These are phyloP conservation scores for Globisporangium paddicum DNA, from an alignment of 352 stramenopile genomes.

Conservation along the genomic window DNA sequence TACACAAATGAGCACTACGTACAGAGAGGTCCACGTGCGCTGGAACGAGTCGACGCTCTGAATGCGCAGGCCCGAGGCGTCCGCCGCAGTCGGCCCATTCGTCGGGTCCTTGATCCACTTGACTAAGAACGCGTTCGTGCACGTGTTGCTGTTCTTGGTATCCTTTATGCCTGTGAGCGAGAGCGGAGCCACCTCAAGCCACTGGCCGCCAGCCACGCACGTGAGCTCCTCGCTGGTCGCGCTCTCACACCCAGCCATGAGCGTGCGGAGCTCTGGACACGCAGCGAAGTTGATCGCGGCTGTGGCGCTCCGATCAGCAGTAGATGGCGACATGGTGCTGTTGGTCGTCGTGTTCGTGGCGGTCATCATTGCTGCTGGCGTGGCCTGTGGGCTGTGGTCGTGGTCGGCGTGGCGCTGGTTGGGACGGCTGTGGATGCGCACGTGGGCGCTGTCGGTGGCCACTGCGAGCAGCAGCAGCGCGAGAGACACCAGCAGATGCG, in stretches of 20 bases:
- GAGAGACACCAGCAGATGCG: neutral
- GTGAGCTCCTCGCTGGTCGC: neutral
- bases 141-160: neutral
- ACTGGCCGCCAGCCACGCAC: conserved; percentile 7
- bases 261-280: neutral
- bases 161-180: neutral
- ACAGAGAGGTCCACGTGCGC: conserved; percentile 3
- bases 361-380: neutral
- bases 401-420: neutral
- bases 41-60: conserved; percentile 2
- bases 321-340: neutral
- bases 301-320: neutral
- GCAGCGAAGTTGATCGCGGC: neutral
- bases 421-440: neutral
- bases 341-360: neutral
- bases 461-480: neutral
- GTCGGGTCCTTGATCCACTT: neutral
- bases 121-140: conserved; percentile 8
- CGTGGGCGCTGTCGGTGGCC: neutral
- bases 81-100: neutral
- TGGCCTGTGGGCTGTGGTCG: neutral
- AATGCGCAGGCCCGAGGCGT: conserved; percentile 7
- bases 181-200: neutral
- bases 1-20: neutral
- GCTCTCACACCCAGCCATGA: neutral